Conservation (phyloP, 495 filamentous ascomycete genomes). For the Echria macrotheca region DNA sequence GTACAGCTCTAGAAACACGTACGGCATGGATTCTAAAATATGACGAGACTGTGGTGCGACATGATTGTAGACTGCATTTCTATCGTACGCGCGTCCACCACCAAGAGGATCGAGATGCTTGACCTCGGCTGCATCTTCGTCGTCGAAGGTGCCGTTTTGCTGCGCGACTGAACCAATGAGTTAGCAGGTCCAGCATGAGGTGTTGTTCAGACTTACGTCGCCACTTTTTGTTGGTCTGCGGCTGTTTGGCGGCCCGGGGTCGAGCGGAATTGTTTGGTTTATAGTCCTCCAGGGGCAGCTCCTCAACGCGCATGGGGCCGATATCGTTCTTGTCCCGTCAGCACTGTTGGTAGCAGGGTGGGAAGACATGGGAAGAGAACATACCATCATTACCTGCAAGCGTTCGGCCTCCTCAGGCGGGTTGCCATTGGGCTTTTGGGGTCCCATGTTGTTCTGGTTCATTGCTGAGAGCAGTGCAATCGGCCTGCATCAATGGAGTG, state of each 20-base stretch:
- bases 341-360: no score
- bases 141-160: background rate
- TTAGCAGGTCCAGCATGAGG: no score
- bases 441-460: no score
- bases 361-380: no score
- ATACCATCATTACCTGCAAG: no score
- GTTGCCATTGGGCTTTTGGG: no score
- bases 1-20: background rate
- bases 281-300: background rate
- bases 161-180: no score
- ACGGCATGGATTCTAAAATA: background rate
- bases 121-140: background rate
- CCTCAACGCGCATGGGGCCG: background rate
- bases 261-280: background rate
- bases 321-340: constrained; percentile 1
- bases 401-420: no score
- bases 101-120: background rate
- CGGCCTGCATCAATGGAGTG: no score
- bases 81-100: background rate
- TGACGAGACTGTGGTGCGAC: no score
- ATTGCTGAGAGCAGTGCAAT: no score
- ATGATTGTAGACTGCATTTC: background rate
- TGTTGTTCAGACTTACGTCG: no score
- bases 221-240: background rate
- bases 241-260: background rate